Evolutionary conservation across 139 green algal genomes (phyloP).

Genomic region (Desmodesmus armatus): DNA sequence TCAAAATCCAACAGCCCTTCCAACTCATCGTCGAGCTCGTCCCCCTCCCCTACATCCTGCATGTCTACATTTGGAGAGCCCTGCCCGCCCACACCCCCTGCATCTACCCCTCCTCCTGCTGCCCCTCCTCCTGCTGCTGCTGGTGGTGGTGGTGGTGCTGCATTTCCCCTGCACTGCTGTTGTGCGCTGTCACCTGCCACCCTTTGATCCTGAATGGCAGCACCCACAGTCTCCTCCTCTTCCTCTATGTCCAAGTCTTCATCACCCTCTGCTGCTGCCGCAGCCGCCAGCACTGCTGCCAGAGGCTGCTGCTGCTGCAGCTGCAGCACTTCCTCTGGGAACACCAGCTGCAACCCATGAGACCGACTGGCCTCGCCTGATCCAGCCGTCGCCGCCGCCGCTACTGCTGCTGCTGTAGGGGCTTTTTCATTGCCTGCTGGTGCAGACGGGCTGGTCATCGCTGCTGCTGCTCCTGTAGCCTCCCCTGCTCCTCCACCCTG

Average conservation of each 20-base stretch:
- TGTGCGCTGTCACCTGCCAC: too few relatives aligned
- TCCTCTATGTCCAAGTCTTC: background rate
- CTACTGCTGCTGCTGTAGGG: constrained; percentile 1
- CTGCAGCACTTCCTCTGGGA: constrained; percentile 38
- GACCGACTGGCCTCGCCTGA: background rate
- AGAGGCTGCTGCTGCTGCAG: background rate
- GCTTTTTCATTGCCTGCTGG: background rate
- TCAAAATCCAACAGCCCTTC: too few relatives aligned
- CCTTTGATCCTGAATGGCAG: background rate
- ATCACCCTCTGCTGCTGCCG: background rate
- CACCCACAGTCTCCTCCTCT: background rate
- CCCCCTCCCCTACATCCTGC: constrained; percentile 5
- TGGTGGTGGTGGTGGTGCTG: too few relatives aligned
- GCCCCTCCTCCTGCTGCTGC: too few relatives aligned
- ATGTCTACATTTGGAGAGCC: too few relatives aligned
- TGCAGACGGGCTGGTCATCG: background rate
- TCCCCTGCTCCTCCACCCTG: background rate
- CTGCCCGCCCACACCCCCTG: too few relatives aligned
- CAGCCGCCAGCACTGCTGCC: background rate
- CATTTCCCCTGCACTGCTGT: too few relatives aligned
- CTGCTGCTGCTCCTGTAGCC: constrained; percentile 5
- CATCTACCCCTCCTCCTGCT: too few relatives aligned
- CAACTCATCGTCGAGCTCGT: too few relatives aligned
- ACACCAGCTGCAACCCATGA: constrained; percentile 17
- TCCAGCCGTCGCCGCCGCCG: background rate